phyloP scores from a whole-genome alignment of 805 yeast genomes.

The Wickerhamomyces strasburgensis region DNA sequence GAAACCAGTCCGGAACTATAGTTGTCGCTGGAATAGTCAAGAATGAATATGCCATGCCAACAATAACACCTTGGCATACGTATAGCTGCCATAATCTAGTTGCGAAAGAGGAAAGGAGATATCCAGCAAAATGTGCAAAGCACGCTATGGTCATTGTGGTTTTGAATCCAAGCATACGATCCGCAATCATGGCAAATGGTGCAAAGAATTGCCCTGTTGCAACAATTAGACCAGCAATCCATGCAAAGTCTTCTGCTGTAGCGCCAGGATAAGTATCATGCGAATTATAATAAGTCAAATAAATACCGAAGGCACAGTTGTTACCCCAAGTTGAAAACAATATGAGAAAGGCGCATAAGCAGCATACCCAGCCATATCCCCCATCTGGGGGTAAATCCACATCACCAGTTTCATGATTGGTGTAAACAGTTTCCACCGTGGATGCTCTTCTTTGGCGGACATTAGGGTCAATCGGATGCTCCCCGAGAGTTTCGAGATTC shows the following conservation, averaged over 20 bases:
- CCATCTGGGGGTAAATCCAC: constrained; percentile 50
- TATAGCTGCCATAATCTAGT: constrained; percentile 60
- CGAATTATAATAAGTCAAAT: constrained; percentile 51
- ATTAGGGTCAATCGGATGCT: too few species aligned
- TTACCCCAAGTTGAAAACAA: constrained; percentile 72
- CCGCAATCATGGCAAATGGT: constrained; percentile 48
- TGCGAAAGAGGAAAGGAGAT: constrained; percentile 56
- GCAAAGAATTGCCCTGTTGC: constrained; percentile 50
- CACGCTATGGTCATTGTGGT: constrained; percentile 46
- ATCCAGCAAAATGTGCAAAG: constrained; percentile 46
- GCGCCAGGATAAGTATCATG: constrained; percentile 50
- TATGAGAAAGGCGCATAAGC: constrained; percentile 42
- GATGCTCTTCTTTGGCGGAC: constrained; percentile 3
- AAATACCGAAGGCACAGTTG: constrained; percentile 53
- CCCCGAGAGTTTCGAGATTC: constrained; percentile 2
- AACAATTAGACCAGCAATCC: constrained; percentile 64
- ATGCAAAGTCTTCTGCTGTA: constrained; percentile 52
- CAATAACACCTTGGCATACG: constrained; percentile 62
- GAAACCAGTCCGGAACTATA: constrained; percentile 66
- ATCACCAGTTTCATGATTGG: constrained; percentile 30
- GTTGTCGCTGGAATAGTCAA: constrained; percentile 55
- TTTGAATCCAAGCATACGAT: constrained; percentile 47
- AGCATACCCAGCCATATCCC: constrained; percentile 66
- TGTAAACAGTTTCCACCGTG: constrained; percentile 28
- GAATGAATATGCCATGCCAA: constrained; percentile 47